phyloP scores from a whole-genome alignment of 2,329 filamentous ascomycete species.

The Ciborinia camelliae region DNA sequence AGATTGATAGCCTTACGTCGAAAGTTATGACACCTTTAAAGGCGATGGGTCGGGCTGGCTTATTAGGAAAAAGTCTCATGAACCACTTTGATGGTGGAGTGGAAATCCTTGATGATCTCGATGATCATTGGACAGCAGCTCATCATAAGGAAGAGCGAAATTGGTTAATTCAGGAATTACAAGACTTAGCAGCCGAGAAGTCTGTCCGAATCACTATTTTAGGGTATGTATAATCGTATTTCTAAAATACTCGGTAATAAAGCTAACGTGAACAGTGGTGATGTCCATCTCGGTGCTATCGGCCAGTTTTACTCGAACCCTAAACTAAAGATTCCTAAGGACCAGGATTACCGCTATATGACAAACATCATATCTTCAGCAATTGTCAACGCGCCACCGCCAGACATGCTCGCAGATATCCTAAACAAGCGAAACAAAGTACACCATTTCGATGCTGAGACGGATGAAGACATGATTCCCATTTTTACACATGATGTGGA shows the following conservation, averaged over 20 bases:
- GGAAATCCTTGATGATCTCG: constrained; percentile 86
- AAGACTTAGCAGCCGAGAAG: constrained; percentile 89
- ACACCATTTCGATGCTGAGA: constrained; percentile 69
- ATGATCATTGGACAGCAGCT: constrained; percentile 97
- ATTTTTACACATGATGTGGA: constrained; percentile 89
- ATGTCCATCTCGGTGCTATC: constrained; percentile 88
- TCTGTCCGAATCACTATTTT: constrained; percentile 89
- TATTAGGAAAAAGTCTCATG: constrained; percentile 71
- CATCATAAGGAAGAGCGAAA: constrained; percentile 89
- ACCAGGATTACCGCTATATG: constrained; percentile 94
- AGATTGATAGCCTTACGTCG: constrained; percentile 66
- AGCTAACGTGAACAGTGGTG: constrained; percentile 58
- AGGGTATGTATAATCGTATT: constrained; percentile 48
- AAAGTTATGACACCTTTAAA: constrained; percentile 85
- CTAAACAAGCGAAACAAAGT: constrained; percentile 90
- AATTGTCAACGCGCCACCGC: constrained; percentile 88
- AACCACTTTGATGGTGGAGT: constrained; percentile 91
- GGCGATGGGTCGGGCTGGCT: constrained; percentile 74
- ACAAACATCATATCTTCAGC: constrained; percentile 91
- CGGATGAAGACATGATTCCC: constrained; percentile 93
- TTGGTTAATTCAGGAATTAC: constrained; percentile 83
- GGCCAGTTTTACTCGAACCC: constrained; percentile 95
- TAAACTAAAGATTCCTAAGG: constrained; percentile 74
- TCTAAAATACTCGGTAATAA: neutral
- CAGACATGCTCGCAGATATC: constrained; percentile 83